Evolutionary conservation across 371 early-diverging fungal species (phyloP), one percentile per base, ranked within the genome.

Genomic region (Thermomucor indicae-seudaticae): DNA sequence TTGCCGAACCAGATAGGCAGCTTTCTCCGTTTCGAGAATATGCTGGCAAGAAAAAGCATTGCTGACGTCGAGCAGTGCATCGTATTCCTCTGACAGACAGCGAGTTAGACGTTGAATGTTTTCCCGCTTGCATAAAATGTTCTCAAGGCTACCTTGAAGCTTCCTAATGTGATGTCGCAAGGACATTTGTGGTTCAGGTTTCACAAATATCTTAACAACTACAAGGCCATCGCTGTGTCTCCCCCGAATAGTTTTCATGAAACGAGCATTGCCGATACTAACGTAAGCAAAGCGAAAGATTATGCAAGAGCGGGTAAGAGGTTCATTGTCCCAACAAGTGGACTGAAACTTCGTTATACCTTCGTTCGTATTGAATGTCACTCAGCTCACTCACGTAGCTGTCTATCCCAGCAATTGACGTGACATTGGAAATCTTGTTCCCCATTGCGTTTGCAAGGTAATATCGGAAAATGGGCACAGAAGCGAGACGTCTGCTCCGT

Each of bases 231-330:
- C 92, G 28, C 78, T 79, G 48, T 84, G 84, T 19, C 85, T 76
- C 43, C 91, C 89, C 17, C 89, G 76, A 55, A 95, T 87, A 2
- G 95, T 93, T 67, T 95, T 97, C 85, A 95, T 85, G 60, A 97
- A 95, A 12, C 93, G 87, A 22, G 92, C 89, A 50, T 86, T 88
- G 23, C 96, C 91, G 39, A 95, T 79, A 63, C 91, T 91, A 49
- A 31, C 27, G 4, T 37, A 25, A 31, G 30, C 31, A 12, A 29
- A 52, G 25, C 22, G 20, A 43, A 24, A 51, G 16, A 27, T 22
- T 40, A 39, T 1, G 11, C 2, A 54, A 14, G 28, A 35, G 12
- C 6, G n/a, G 34, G 35, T 27, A 16, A 7, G 23, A 6, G 23
- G 6, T 3, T 45, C 2, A 0, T 46, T 16, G 17, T 6, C 4